phyloP scores from a whole-genome alignment of 208 protist species.

The Wallacemonas rigidus region DNA sequence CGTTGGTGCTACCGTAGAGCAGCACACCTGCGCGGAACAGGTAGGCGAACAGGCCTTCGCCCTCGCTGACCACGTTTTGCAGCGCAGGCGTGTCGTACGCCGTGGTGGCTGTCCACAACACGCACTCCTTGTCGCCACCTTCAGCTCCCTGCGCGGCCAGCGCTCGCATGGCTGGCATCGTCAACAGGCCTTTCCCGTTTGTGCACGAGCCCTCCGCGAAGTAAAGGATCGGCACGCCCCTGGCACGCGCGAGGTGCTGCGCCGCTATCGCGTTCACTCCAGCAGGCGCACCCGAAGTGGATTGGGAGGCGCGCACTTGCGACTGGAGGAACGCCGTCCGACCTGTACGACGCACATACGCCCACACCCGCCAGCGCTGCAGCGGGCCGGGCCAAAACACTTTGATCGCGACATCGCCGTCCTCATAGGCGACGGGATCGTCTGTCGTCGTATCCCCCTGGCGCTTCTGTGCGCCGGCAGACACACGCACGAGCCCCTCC shows the following conservation, averaged over 20 bases:
- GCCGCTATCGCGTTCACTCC: conserved; percentile 33
- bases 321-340: conserved; percentile 28
- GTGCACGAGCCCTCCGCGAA: conserved; percentile 73
- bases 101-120: conserved; percentile 39
- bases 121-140: conserved; percentile 18
- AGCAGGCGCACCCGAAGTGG: no score
- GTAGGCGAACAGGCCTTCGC: conserved; percentile 22
- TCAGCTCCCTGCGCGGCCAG: not conserved
- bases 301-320: conserved; percentile 12
- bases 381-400: conserved; percentile 59
- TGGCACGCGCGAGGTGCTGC: conserved; percentile 29
- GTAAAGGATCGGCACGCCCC: conserved; percentile 56
- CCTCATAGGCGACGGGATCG: conserved; percentile 8
- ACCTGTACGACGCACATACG: conserved; percentile 49
- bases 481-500: conserved; percentile 13
- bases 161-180: conserved; percentile 24
- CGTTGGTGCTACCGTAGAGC: conserved; percentile 59
- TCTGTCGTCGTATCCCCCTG: not conserved
- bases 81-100: conserved; percentile 64
- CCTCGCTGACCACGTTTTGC: conserved; percentile 50
- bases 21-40: conserved; percentile 49
- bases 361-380: conserved; percentile 74
- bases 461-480: not conserved
- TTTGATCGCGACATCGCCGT: conserved; percentile 14
- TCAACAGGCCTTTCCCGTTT: conserved; percentile 74